Evolutionary conservation across 2,329 filamentous ascomycete species (phyloP), one percentile per base, ranked within the genome.

Genomic region (Chaetomiaceae sp.): DNA sequence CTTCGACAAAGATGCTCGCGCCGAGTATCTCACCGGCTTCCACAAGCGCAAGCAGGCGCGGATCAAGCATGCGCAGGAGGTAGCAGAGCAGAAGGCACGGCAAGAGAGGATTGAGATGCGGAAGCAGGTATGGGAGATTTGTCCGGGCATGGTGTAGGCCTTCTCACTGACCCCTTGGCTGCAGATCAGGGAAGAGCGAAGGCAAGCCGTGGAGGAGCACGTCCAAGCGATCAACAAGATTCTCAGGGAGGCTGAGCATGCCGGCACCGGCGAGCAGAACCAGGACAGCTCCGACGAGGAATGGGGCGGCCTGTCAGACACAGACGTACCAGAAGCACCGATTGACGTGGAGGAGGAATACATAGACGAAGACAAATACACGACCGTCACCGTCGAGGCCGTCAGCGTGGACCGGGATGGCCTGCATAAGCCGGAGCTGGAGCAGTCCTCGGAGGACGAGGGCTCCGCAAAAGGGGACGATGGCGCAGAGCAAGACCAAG

Each of bases 341-440:
- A 72, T 94, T 40, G 85, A 95, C 66, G 84, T 89, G 62, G 88
- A 96, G 68, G 91, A 92, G 61, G 91, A 97, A 69, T 99, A 96
- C 72, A 82, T 96, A 60, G 94, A 99, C 69, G 94, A 97, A 69
- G 92, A 96, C 69, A 88, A 88, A 67, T 96, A 90, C 69, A 97
- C 94, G 0, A 96, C 90, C 1, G 94, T 99, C 23, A 96, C 89
- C 0, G 85, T 99, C 1, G 92, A 96, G 68, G 87, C 88, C 11
- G 90, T 99, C 61, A 87, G 86, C 58, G 81, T 95, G 15, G 85
- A 87, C 12, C 82, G 83, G 61, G 83, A 91, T 51, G 89, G 89
- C 0, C 72, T 95, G 44, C 77, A 82, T 54, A 85, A 81, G 62
- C 75, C 77, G n/a, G 53, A 59, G 53, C 40, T 53, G 1, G 45